These are phyloP conservation scores for Penicillium sp. DNA, from an alignment of 2,329 filamentous ascomycete species.

Conservation along the genomic window DNA sequence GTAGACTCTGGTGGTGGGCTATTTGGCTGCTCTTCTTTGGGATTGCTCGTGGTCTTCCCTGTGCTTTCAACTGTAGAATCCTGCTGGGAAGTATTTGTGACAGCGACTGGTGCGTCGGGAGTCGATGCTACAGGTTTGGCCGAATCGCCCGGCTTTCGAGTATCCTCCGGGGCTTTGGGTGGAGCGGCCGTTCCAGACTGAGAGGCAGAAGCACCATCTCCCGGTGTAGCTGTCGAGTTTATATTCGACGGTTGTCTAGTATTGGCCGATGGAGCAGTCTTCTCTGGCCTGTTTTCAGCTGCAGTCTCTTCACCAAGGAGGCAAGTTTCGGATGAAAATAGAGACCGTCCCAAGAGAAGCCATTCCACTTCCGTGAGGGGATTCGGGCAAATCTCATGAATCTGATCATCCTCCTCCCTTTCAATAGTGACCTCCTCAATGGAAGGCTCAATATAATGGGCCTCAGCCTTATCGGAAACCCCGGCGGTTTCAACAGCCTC, in stretches of 20 bases:
- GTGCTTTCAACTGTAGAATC: slow-evolving; percentile 34
- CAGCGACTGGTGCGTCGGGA: slow-evolving; percentile 25
- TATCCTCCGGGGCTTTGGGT: slow-evolving; percentile 25
- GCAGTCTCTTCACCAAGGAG: slow-evolving; percentile 25
- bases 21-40: slow-evolving; percentile 41
- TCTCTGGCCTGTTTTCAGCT: slow-evolving; percentile 22
- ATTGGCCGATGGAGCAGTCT: slow-evolving; percentile 21
- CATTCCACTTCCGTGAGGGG: slow-evolving; percentile 22
- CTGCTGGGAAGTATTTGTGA: slow-evolving; percentile 29
- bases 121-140: slow-evolving; percentile 24
- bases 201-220: slow-evolving; percentile 13
- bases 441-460: slow-evolving; percentile 29
- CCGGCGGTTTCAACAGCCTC: slow-evolving; percentile 45
- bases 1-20: slow-evolving; percentile 39
- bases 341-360: slow-evolving; percentile 17
- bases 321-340: slow-evolving; percentile 25
- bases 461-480: slow-evolving; percentile 23
- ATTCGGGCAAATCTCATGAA: slow-evolving; percentile 27
- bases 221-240: slow-evolving; percentile 17
- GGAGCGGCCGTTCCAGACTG: slow-evolving; percentile 16
- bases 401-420: slow-evolving; percentile 12
- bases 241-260: slow-evolving; percentile 25
- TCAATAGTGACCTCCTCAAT: slow-evolving; percentile 27
- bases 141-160: slow-evolving; percentile 29
- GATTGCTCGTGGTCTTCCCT: slow-evolving; percentile 26